phyloP scores from a whole-genome alignment of 768 basidiomycete species.

The Termitomyces heimii region DNA sequence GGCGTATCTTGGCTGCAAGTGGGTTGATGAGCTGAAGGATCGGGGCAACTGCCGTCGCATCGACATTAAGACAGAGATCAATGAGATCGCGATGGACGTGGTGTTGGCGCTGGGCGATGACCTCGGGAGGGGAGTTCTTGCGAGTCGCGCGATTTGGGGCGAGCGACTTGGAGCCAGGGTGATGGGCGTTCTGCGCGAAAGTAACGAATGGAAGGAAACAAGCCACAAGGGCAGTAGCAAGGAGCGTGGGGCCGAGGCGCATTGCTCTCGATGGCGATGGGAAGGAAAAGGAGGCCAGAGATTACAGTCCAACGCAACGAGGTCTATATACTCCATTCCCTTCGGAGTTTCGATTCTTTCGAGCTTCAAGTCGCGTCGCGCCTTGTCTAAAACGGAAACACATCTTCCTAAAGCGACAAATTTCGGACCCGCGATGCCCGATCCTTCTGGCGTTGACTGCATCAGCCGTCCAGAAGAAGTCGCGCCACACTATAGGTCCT shows the following conservation, averaged over 20 bases:
- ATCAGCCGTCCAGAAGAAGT: conserved; percentile 7
- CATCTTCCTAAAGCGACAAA: conserved; percentile 3
- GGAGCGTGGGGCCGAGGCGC: conserved; percentile 15
- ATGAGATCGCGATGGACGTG: conserved; percentile 14
- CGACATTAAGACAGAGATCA: conserved; percentile 14
- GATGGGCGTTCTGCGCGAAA: conserved; percentile 7
- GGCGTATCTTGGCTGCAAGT: conserved; percentile 8
- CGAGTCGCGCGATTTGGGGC: conserved; percentile 2
- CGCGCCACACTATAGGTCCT: conserved; percentile 4
- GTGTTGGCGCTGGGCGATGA: conserved; percentile 13
- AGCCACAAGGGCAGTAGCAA: conserved; percentile 12
- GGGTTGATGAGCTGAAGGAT: conserved; percentile 13
- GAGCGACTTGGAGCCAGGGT: conserved; percentile 6
- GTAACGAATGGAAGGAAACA: conserved; percentile 8
- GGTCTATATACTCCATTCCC: conserved; percentile 11
- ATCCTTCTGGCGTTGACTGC: neutral
- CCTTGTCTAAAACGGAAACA: conserved; percentile 5
- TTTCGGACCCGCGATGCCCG: neutral
- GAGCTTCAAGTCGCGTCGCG: conserved; percentile 5
- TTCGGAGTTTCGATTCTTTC: conserved; percentile 15
- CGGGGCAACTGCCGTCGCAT: conserved; percentile 8
- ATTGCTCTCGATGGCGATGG: conserved; percentile 9
- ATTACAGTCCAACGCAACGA: neutral
- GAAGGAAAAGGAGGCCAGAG: conserved; percentile 5
- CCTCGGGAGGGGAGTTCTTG: conserved; percentile 3